Conservation (phyloP, 164 flowering plant species). For the Macadamia integrifolia region DNA sequence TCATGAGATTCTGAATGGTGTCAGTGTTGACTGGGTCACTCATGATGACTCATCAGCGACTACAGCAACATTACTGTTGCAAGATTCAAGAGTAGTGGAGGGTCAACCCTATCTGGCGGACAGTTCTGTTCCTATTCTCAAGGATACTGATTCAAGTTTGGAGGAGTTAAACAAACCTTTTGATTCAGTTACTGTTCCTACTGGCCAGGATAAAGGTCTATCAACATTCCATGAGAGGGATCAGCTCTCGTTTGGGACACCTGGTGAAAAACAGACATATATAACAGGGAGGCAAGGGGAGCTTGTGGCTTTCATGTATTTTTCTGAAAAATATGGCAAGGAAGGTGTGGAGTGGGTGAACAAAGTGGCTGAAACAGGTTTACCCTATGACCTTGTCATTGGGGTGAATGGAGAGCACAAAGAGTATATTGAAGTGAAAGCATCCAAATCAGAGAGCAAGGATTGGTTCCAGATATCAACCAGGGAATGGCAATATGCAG, state of each 20-base stretch:
- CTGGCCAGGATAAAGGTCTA: slow-evolving; percentile 6
- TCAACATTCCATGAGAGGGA: slow-evolving; percentile 25
- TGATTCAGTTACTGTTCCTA: slow-evolving; percentile 17
- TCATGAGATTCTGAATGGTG: slow-evolving; percentile 14
- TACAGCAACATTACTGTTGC: slow-evolving; percentile 10
- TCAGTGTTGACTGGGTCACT: slow-evolving; percentile 23
- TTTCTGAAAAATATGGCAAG: slow-evolving; percentile 28
- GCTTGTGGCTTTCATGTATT: slow-evolving; percentile 60
- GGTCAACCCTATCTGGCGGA: slow-evolving; percentile 11
- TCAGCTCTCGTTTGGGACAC: slow-evolving; percentile 37
- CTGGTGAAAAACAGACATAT: slow-evolving; percentile 36
- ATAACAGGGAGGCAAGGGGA: slow-evolving; percentile 74
- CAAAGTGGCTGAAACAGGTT: slow-evolving; percentile 60
- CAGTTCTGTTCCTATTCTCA: slow-evolving; percentile 5
- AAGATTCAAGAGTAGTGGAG: slow-evolving; percentile 14
- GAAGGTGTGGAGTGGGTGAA: slow-evolving; percentile 71
- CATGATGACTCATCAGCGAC: slow-evolving; percentile 22
- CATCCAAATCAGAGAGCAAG: slow-evolving; percentile 66
- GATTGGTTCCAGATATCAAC: slow-evolving; percentile 72
- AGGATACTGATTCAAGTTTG: slow-evolving; percentile 4
- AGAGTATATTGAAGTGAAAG: slow-evolving; percentile 84
- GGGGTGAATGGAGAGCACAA: slow-evolving; percentile 26
- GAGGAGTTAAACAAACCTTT: slow-evolving; percentile 14
- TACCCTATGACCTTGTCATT: slow-evolving; percentile 72
- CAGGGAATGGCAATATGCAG: slow-evolving; percentile 85